Evolutionary conservation across 352 stramenopile genomes (phyloP).

Genomic region (Thraustotheca clavata): DNA sequence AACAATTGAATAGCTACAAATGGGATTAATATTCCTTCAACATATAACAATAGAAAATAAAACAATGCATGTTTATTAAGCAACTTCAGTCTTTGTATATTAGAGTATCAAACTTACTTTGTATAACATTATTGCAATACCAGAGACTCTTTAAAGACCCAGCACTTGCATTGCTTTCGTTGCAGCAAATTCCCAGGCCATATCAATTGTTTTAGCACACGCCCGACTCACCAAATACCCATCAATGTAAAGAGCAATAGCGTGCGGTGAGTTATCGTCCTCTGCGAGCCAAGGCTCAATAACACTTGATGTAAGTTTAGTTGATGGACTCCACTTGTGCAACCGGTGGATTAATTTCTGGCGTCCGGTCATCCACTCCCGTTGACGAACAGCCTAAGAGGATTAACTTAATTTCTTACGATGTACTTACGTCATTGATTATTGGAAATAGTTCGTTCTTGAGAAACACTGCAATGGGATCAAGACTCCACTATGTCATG

Average conservation of each 20-base stretch:
- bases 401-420: background rate
- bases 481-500: background rate
- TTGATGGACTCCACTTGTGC: conserved; percentile 35
- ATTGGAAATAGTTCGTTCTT: conserved; percentile 52
- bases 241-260: conserved; percentile 63
- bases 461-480: conserved; percentile 53
- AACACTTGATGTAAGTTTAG: conserved; percentile 11
- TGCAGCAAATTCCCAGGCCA: conserved; percentile 65
- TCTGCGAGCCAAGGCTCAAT: conserved; percentile 25
- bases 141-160: no score
- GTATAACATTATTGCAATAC: no score
- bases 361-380: conserved; percentile 76
- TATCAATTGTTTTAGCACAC: conserved; percentile 50
- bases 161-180: conserved; percentile 52
- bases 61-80: no score
- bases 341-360: conserved; percentile 65
- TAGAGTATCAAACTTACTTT: no score
- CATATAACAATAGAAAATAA: no score
- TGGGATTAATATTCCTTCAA: no score
- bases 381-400: conserved; percentile 45
- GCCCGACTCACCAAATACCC: conserved; percentile 46
- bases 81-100: no score
- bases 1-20: no score
- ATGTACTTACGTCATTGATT: conserved; percentile 42
- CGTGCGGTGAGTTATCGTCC: conserved; percentile 32